A percentile compares a stretch with the other conserved stretches of the same genome.
Evolutionary conservation across 345 rosid genomes (phyloP).

Genomic region (Mercurialis annua): DNA sequence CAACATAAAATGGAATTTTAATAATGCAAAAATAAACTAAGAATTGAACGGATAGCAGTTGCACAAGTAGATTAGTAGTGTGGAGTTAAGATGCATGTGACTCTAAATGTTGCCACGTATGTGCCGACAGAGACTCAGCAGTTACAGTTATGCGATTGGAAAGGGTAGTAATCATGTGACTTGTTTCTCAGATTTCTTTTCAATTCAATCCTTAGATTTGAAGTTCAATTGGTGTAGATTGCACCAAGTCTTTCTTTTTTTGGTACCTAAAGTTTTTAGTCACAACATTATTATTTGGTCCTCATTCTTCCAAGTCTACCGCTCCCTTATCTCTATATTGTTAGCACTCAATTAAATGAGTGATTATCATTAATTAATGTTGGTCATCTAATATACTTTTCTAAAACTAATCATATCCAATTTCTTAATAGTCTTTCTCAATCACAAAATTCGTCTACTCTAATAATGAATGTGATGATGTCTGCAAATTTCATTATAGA

Average conservation of each 20-base stretch:
- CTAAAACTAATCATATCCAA: no score
- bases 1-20: background rate
- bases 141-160: constrained; percentile 29
- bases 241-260: constrained; percentile 16
- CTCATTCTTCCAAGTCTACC: constrained; percentile 39
- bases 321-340: constrained; percentile 17
- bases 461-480: no score
- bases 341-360: constrained; percentile 1
- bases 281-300: constrained; percentile 33
- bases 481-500: no score
- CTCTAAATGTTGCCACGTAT: constrained; percentile 41
- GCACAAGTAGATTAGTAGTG: no score
- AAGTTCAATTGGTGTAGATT: constrained; percentile 28
- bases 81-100: constrained; percentile 29
- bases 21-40: no score
- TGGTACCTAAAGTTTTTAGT: background rate
- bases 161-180: constrained; percentile 33
- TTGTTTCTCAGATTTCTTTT: constrained; percentile 17
- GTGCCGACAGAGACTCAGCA: constrained; percentile 37
- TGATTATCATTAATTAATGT: background rate
- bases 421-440: no score
- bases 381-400: no score
- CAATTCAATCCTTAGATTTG: background rate
- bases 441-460: no score
- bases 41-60: no score